Evolutionary conservation across 345 rosid species (phyloP).

Genomic region (Corchorus olitorius): DNA sequence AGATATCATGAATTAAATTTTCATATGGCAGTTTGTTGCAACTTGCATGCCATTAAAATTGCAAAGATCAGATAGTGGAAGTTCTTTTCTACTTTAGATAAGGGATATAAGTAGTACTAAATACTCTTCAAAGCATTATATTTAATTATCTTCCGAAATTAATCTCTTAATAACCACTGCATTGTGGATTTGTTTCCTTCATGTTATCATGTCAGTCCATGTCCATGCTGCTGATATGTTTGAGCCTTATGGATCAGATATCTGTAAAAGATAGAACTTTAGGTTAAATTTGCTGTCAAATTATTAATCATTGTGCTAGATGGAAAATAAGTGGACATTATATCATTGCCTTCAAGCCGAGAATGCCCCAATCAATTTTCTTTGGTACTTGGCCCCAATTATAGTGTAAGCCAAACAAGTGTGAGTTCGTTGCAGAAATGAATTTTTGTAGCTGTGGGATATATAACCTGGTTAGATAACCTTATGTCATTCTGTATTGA

Average conservation of each 20-base stretch:
- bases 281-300: background rate
- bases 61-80: background rate
- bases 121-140: background rate
- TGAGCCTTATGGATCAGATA: background rate
- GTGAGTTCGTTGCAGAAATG: slow-evolving; percentile 1
- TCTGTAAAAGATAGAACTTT: background rate
- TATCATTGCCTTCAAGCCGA: background rate
- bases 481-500: background rate
- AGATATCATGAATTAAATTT: background rate
- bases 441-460: background rate
- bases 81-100: background rate
- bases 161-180: background rate
- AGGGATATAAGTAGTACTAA: too few relatives aligned
- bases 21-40: slow-evolving; percentile 17
- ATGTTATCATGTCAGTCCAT: background rate
- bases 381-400: background rate
- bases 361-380: background rate
- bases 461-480: background rate
- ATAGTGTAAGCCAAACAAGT: background rate
- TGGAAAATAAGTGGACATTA: background rate
- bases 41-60: slow-evolving; percentile 11
- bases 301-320: background rate
- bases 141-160: background rate
- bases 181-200: slow-evolving; percentile 1
- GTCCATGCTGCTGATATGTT: background rate